These are phyloP conservation scores for Pyrus betulifolia DNA, from an alignment of 306 rosid species.

Conservation along the genomic window DNA sequence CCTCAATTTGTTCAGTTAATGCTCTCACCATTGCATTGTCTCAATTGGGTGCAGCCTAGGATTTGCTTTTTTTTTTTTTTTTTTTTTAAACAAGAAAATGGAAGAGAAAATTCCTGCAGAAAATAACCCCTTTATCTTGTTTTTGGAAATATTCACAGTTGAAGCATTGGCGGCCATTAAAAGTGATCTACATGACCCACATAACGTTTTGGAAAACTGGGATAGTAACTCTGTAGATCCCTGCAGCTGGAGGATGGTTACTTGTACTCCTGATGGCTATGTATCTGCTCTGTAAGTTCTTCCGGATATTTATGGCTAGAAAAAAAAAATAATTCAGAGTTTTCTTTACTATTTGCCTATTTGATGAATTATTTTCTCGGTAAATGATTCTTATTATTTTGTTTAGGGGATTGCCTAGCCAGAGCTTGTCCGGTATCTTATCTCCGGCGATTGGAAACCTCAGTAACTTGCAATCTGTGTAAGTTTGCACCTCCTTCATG, in stretches of 20 bases:
- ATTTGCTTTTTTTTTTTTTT: not conserved
- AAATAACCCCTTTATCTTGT: not conserved
- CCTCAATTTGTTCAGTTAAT: not conserved
- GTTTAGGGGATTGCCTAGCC: conserved; percentile 91
- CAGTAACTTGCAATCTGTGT: conserved; percentile 78
- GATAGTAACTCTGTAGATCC: conserved; percentile 95
- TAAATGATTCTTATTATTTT: not conserved
- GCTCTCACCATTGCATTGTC: not conserved
- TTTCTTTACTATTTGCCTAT: not conserved
- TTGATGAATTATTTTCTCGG: conserved; percentile 15
- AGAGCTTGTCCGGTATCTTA: conserved; percentile 80
- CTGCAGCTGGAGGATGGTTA: conserved; percentile 99
- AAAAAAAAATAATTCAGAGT: not conserved
- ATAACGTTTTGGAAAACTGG: conserved; percentile 91
- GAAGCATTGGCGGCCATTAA: conserved; percentile 88
- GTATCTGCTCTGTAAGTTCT: conserved; percentile 83
- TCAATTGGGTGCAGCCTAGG: not conserved
- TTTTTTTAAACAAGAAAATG: too few species aligned
- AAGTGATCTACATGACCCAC: conserved; percentile 64
- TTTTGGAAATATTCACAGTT: conserved; percentile 38
- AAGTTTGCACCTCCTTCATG: conserved; percentile 30
- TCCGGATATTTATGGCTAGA: not conserved
- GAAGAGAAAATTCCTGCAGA: not conserved
- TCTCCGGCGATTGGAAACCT: conserved; percentile 87
- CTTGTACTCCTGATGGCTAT: conserved; percentile 76